Evolutionary conservation across 1,284 basidiomycete species (phyloP), one percentile per base, ranked within the genome.

Genomic region (Flammula alnicola): DNA sequence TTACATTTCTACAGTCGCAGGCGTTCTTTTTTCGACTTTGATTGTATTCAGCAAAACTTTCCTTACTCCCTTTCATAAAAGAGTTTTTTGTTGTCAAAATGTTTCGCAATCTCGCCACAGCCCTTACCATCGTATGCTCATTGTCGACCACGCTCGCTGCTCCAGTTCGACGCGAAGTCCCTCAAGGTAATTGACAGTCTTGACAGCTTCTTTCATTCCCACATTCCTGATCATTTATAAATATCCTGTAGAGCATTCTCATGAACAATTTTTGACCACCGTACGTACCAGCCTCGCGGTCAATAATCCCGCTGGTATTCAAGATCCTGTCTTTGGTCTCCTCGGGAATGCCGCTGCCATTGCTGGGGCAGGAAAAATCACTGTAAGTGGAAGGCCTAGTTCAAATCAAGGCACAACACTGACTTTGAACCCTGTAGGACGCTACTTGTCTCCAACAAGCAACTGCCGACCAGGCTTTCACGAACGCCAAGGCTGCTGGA

Each of bases 141-240:
- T 29, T 59, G 6, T 56, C 56, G 27, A 46, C 62, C 59, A 54
- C 65, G 66, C 46, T 71, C 65, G 45, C 65, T 64, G 50, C 74
- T 26, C 80, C 81, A 23, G 66, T 79, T 47, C 69, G 74, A 52
- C 80, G 83, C 57, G 83, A 86, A 65, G 84, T 86, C 32, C 84
- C 84, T 35, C 84, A 86, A 74, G 83, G 83, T 83, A 58, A 23
- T n/a, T n/a, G n/a, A n/a, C n/a, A n/a, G n/a, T n/a, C n/a, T n/a
- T 43, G 55, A 39, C 7, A 17, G 55, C 59, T 22, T 40, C 37
- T 30, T 42, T 52, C n/a, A 47, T 48, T 43, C 16, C 35, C 14
- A 35, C 12, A 38, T 17, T 35, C n/a, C 32, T 30, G 25, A 41
- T 22, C 19, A 36, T 17, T 33, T 36, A 32, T 30, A 38, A 35